Conservation (phyloP, 1,284 basidiomycete genomes). For the Mycosarcoma maydis region DNA sequence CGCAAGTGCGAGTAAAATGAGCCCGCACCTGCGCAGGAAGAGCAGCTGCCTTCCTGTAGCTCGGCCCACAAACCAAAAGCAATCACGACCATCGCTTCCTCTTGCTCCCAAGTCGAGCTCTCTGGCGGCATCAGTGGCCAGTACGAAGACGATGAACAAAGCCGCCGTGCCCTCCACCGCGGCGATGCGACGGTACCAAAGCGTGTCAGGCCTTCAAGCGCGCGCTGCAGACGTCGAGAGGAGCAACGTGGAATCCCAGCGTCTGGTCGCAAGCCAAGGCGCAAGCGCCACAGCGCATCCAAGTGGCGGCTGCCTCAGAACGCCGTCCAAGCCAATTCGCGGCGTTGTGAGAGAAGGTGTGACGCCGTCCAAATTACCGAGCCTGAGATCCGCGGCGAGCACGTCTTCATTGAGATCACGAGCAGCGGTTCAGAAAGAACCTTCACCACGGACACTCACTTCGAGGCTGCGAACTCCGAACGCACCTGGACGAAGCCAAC, state of each 20-base stretch:
- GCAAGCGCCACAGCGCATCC: not conserved
- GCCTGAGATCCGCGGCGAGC: conserved; percentile 17
- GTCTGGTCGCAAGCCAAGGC: not conserved
- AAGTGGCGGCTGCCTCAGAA: conserved; percentile 9
- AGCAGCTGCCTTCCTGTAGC: conserved; percentile 26
- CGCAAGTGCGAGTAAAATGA: not conserved
- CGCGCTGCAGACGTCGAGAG: not conserved
- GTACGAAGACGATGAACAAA: not conserved
- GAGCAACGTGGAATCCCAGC: not conserved
- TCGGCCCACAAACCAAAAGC: not conserved
- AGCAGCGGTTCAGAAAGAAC: not conserved
- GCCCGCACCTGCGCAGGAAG: conserved; percentile 19
- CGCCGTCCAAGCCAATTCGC: conserved; percentile 13
- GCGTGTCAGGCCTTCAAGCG: conserved; percentile 11
- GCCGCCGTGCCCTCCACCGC: not conserved
- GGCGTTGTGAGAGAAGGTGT: conserved; percentile 9
- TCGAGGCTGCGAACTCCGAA: conserved; percentile 2
- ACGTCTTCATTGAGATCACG: conserved; percentile 8
- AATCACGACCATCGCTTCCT: conserved; percentile 14
- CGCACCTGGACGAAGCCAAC: not conserved
- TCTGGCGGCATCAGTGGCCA: not conserved
- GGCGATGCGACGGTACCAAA: conserved; percentile 16
- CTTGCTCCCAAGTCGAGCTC: conserved; percentile 1
- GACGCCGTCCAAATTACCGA: conserved; percentile 37
- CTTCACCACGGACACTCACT: not conserved